Base-by-base conservation (phyloP, 129 eudicot species). In the Saussurea involucrata region DNA sequence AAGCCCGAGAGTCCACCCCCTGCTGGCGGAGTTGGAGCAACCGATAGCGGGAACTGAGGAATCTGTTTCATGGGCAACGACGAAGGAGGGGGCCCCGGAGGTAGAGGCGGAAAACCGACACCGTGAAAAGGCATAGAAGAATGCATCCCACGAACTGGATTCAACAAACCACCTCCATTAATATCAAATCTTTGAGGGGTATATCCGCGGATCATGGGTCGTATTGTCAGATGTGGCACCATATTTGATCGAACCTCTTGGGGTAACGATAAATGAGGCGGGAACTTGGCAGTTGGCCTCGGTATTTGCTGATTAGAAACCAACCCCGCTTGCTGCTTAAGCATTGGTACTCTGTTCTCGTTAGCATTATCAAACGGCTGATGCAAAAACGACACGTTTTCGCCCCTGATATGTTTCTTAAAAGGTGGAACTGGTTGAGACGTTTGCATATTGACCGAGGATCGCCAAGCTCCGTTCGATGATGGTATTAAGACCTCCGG, bases 1-100 rank as follows among this genome's bases (percentile, higher is more conserved):
- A 95, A 85, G 36, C 96, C 89, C 2, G 99, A 80, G 71, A 88
- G 72, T 44, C 84, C 85, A 77, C 78, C 88, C 13, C 86, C 90
- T 8, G 85, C 76, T 55, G 84, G 81, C 60, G 91, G 81, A 66
- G 78, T 77, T 32, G 85, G 80, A 9, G 78, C 75, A 31, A 37
- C 46, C 33, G 77, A 78, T 63, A 80, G 76, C 55, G 72, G 75
- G 33, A 68, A 83, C 76, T 87, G 93, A 71, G 88, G 68, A 68
- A 76, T 20, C 42, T 53, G 61, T 53, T 53, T 53, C 61, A 53
- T 1, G 9, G 61, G 22, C 22, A 53, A 53, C 3, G 24, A 53
- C 1, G 20, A 46, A 53, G 89, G 97, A 68, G 80, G 83, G 20
- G 87, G 92, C 3, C 88, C 97, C 1, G 79, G 66, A 10, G 96